A percentile compares a stretch with the other conserved stretches of the same genome.
phyloP scores from a whole-genome alignment of 306 rosid species.

The Prinsepia uniflora region DNA sequence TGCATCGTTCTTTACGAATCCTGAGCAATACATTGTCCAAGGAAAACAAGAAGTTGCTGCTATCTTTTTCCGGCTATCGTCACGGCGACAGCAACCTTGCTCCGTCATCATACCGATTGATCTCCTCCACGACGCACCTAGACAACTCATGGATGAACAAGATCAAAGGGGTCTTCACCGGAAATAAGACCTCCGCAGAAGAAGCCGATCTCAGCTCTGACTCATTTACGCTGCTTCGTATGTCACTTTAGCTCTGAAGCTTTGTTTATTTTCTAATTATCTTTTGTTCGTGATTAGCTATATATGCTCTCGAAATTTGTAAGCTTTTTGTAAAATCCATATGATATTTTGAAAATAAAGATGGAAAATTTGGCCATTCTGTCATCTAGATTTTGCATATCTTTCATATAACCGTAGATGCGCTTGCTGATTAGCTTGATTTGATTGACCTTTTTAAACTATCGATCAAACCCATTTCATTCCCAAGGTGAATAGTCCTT shows the following conservation, averaged over 20 bases:
- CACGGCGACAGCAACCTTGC: conserved; percentile 12
- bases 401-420: neutral
- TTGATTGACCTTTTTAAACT: too few relatives aligned
- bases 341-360: neutral
- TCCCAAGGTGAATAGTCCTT: neutral
- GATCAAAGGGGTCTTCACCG: conserved; percentile 75
- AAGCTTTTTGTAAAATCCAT: neutral
- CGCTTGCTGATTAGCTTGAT: neutral
- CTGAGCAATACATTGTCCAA: conserved; percentile 23
- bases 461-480: neutral
- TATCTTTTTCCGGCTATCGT: conserved; percentile 9
- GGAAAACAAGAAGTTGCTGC: conserved; percentile 1
- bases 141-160: conserved; percentile 67
- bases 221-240: conserved; percentile 63
- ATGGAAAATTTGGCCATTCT: neutral
- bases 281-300: neutral
- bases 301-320: neutral
- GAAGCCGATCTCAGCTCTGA: conserved; percentile 34
- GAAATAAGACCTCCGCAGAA: conserved; percentile 39
- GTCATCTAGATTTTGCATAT: conserved; percentile 1
- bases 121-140: conserved; percentile 54
- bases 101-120: conserved; percentile 43
- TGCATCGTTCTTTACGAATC: conserved; percentile 40
- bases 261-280: too few relatives aligned
- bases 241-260: neutral